These are phyloP conservation scores for Monocercomonoides exilis DNA, from an alignment of 78 protist species.

Conservation along the genomic window DNA sequence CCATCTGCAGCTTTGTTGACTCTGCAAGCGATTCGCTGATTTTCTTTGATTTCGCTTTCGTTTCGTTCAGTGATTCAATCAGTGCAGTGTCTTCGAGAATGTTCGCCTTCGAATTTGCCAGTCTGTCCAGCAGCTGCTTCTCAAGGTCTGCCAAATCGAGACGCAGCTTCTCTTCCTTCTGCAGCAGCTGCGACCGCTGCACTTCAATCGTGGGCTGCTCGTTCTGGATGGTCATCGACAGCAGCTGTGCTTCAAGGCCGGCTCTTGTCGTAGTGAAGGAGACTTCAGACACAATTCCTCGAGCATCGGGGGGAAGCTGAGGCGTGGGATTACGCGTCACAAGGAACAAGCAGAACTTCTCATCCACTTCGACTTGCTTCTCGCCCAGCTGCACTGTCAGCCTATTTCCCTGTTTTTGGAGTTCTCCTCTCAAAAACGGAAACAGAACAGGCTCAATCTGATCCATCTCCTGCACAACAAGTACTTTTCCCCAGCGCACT, in stretches of 20 bases:
- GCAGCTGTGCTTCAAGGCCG: conserved; percentile 24
- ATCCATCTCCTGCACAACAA: conserved; percentile 50
- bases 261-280: conserved; percentile 55
- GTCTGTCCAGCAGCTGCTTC: conserved; percentile 42
- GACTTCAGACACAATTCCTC: conserved; percentile 32
- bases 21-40: conserved; percentile 42
- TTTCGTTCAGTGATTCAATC: conserved; percentile 51
- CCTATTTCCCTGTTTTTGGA: conserved; percentile 9
- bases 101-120: conserved; percentile 39
- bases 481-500: conserved; percentile 81
- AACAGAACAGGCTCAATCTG: conserved; percentile 52
- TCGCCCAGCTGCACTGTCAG: conserved; percentile 65
- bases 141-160: conserved; percentile 52
- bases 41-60: conserved; percentile 34
- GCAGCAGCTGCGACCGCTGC: conserved; percentile 41
- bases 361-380: conserved; percentile 54
- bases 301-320: conserved; percentile 56
- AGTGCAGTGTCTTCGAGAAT: conserved; percentile 68
- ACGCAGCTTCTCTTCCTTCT: conserved; percentile 59
- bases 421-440: conserved; percentile 51
- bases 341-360: conserved; percentile 54
- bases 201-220: conserved; percentile 68
- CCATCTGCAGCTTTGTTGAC: conserved; percentile 24
- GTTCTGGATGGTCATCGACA: conserved; percentile 49
- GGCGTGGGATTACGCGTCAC: conserved; percentile 47